Percentiles rank a stretch among this genome's conserved stretches.
phyloP scores from a whole-genome alignment of 495 filamentous ascomycete species.

The Letharia columbiana region DNA sequence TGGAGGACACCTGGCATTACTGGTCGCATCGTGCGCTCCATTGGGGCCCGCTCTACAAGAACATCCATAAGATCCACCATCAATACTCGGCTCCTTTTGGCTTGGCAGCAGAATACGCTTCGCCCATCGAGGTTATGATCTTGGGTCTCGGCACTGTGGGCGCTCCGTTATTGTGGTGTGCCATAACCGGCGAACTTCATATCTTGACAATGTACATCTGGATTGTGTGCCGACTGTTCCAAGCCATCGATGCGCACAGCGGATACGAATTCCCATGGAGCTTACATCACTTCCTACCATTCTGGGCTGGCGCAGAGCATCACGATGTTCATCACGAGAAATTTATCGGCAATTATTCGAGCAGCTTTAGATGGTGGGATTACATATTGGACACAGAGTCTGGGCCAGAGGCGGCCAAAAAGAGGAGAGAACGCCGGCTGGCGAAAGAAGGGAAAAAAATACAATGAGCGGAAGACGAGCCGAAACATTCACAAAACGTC shows the following conservation, averaged over 20 bases:
- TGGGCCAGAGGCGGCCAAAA: constrained; percentile 76
- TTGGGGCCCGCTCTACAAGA: constrained; percentile 89
- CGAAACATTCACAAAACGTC: neutral
- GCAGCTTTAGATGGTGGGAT: constrained; percentile 99
- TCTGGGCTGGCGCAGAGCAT: constrained; percentile 96
- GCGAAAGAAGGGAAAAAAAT: constrained; percentile 58
- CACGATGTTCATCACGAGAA: constrained; percentile 95
- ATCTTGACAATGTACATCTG: constrained; percentile 96
- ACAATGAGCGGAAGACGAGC: constrained; percentile 34
- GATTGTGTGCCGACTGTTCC: constrained; percentile 88
- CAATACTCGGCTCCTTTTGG: constrained; percentile 97
- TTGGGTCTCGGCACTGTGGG: constrained; percentile 89
- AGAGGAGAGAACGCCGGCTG: constrained; percentile 69
- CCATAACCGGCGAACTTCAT: constrained; percentile 76
- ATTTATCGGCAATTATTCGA: constrained; percentile 96
- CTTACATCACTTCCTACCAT: constrained; percentile 87
- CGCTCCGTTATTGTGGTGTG: constrained; percentile 76
- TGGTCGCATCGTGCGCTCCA: constrained; percentile 91
- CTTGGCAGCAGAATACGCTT: constrained; percentile 93
- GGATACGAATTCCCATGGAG: constrained; percentile 98
- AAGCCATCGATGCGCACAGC: constrained; percentile 94
- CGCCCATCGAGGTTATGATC: constrained; percentile 93
- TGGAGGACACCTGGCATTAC: constrained; percentile 98
- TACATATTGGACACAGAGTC: constrained; percentile 88
- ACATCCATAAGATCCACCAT: constrained; percentile 97